A percentile compares a stretch with the other conserved stretches of the same genome.
These are phyloP conservation scores for Fistulifera solaris DNA, from an alignment of 108 stramenopile genomes.

Conservation along the genomic window DNA sequence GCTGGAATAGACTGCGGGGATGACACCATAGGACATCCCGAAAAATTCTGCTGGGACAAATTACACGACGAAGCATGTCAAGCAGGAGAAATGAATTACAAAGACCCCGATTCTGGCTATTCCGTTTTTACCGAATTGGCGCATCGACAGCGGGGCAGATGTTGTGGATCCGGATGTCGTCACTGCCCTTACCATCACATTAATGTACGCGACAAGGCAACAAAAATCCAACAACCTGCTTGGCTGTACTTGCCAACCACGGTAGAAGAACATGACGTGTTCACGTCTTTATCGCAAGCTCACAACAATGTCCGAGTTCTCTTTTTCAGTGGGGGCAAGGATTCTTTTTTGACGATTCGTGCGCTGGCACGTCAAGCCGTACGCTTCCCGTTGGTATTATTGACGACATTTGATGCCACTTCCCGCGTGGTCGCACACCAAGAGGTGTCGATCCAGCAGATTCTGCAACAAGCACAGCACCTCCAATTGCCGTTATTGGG, in stretches of 20 bases:
- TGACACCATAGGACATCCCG: constrained; percentile 9
- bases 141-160: constrained; percentile 74
- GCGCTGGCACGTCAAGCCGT: constrained; percentile 36
- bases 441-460: constrained; percentile 57
- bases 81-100: constrained; percentile 40
- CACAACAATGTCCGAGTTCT: constrained; percentile 46
- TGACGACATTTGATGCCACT: constrained; percentile 83
- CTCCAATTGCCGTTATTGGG: constrained; percentile 68
- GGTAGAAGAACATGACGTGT: constrained; percentile 10
- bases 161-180: constrained; percentile 89
- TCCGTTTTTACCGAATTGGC: constrained; percentile 82
- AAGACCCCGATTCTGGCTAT: constrained; percentile 82
- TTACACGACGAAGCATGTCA: constrained; percentile 51
- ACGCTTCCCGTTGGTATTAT: constrained; percentile 54
- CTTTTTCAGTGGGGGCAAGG: constrained; percentile 89
- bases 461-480: constrained; percentile 64
- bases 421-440: constrained; percentile 81
- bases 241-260: constrained; percentile 28
- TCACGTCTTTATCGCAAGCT: constrained; percentile 16
- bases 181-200: constrained; percentile 87
- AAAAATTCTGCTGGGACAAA: constrained; percentile 13
- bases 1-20: constrained; percentile 15
- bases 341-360: constrained; percentile 82
- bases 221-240: constrained; percentile 58
- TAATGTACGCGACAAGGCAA: constrained; percentile 60